phyloP scores from a whole-genome alignment of 352 stramenopile genomes.

The Pythium aristosporum region DNA sequence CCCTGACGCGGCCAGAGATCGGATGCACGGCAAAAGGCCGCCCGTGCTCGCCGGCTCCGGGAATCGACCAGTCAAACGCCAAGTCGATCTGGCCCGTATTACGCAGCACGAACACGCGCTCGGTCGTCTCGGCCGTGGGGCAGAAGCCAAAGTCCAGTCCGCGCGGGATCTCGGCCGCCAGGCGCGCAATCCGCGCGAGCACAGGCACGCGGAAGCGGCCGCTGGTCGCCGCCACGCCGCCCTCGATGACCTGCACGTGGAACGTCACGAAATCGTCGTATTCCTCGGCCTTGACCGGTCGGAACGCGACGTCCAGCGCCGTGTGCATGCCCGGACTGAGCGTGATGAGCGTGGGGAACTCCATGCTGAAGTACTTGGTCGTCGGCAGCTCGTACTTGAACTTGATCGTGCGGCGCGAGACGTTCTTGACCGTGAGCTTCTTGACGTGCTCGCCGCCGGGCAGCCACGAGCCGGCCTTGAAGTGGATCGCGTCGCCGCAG shows the following conservation, averaged over 20 bases:
- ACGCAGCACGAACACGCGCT: constrained; percentile 64
- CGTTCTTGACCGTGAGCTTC: constrained; percentile 91
- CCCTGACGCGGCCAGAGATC: constrained; percentile 53
- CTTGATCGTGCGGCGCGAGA: constrained; percentile 82
- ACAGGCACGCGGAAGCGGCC: constrained; percentile 87
- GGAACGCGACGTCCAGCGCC: constrained; percentile 88
- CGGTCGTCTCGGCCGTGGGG: constrained; percentile 83
- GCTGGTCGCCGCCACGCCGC: constrained; percentile 57
- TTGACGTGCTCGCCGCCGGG: constrained; percentile 91
- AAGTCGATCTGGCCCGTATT: constrained; percentile 89
- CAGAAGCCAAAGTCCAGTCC: constrained; percentile 89
- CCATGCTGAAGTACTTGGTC: constrained; percentile 94
- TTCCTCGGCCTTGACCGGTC: constrained; percentile 84
- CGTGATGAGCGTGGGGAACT: constrained; percentile 88
- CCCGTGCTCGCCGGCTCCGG: constrained; percentile 60
- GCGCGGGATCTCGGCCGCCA: constrained; percentile 57
- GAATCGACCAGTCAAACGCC: constrained; percentile 83
- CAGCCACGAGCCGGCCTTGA: constrained; percentile 84
- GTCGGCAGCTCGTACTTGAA: constrained; percentile 92
- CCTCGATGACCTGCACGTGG: constrained; percentile 82
- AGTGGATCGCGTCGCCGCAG: constrained; percentile 87
- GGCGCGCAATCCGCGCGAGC: constrained; percentile 73
- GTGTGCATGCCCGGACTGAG: constrained; percentile 88
- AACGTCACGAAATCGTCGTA: constrained; percentile 93
- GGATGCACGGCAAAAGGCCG: constrained; percentile 83